phyloP scores from a whole-genome alignment of 306 rosid genomes.

The Rubus parviflorus region DNA sequence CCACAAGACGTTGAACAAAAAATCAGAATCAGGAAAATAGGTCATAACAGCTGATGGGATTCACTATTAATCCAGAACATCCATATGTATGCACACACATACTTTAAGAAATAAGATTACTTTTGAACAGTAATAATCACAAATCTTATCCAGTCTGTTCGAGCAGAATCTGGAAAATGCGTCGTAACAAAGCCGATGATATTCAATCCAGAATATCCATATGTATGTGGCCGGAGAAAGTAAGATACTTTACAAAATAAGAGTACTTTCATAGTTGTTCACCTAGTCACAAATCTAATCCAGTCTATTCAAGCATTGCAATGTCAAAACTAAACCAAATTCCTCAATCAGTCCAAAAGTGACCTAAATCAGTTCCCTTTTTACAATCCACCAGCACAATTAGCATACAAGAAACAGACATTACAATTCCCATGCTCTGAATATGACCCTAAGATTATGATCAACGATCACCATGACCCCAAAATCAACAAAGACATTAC shows the following conservation, averaged over 20 bases:
- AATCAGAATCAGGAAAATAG: not conserved
- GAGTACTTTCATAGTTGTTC: not conserved
- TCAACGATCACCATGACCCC: not conserved
- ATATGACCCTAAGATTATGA: not conserved
- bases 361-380: not conserved
- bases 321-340: not conserved
- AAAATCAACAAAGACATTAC: conserved; percentile 29
- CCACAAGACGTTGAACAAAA: not conserved
- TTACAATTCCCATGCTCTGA: not conserved
- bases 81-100: not conserved
- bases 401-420: not conserved
- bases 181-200: not conserved
- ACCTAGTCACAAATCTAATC: not conserved
- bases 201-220: not conserved
- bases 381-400: not conserved
- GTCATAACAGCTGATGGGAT: not conserved
- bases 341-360: not conserved
- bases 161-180: not conserved
- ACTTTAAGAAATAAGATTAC: not conserved
- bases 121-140: not conserved
- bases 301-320: not conserved
- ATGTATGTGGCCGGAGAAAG: not conserved
- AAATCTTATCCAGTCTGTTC: not conserved
- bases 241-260: not conserved
- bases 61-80: not conserved